These are phyloP conservation scores for Ampelocalamus luodianensis DNA, from an alignment of 176 grass and related monocot species.

Conservation along the genomic window DNA sequence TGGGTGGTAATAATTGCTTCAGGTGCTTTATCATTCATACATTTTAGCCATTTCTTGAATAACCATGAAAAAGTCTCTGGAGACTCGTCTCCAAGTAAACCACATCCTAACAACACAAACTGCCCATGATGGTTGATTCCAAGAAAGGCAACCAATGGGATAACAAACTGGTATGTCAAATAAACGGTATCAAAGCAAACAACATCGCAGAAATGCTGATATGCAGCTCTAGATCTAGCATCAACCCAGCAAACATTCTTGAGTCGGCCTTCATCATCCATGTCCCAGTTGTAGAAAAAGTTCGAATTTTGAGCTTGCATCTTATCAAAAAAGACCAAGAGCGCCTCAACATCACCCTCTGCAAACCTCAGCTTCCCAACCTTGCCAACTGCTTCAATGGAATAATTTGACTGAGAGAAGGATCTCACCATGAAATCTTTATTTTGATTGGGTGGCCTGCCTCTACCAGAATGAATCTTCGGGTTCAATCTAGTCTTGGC, in stretches of 20 bases:
- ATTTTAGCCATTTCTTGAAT: constrained; percentile 86
- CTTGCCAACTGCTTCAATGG: constrained; percentile 56
- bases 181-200: constrained; percentile 83
- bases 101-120: constrained; percentile 83
- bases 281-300: constrained; percentile 86
- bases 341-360: constrained; percentile 75
- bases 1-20: constrained; percentile 81
- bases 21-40: constrained; percentile 81
- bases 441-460: constrained; percentile 76
- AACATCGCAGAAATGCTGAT: constrained; percentile 80
- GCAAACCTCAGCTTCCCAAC: constrained; percentile 69
- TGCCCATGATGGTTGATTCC: constrained; percentile 92
- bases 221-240: constrained; percentile 76
- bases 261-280: constrained; percentile 82
- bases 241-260: constrained; percentile 93
- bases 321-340: constrained; percentile 80
- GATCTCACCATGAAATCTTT: constrained; percentile 72
- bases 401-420: constrained; percentile 64
- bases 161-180: constrained; percentile 71
- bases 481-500: constrained; percentile 76
- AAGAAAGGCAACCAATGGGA: constrained; percentile 78
- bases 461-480: constrained; percentile 74
- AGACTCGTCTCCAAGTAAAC: constrained; percentile 78
- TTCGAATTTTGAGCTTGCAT: constrained; percentile 77
- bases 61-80: constrained; percentile 80